Evolutionary conservation across 2,329 filamentous ascomycete species (phyloP), one percentile per base, ranked within the genome.

Genomic region (Xylogone sp.): DNA sequence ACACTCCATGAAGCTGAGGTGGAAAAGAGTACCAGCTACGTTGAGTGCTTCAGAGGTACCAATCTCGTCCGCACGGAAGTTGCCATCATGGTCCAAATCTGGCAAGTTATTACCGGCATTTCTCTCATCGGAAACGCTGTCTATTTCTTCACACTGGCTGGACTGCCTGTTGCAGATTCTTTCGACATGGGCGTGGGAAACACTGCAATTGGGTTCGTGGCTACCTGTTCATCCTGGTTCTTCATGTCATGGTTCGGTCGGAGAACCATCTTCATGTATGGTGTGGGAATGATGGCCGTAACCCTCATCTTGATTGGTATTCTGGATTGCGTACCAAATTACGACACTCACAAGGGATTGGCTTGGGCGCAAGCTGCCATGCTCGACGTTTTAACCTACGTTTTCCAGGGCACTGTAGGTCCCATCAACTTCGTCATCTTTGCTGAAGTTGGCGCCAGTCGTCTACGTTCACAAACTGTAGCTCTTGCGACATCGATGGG

Each of bases 191-290:
- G 53, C 6, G 59, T 62, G 24, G 67, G 67, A 12, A 64, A 67
- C 42, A 67, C 65, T 3, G 48, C 44, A 7, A 43, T 49, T 31
- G 48, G 48, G 5, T 49, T 49, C 21, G 18, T 45, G 21, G 48
- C 42, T 27, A 81, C 77, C 0, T 67, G 74, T 1, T 66, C 69
- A 1, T 79, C 77, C 2, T 82, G 78, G 77, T 68, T 70, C 45
- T 57, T 78, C 7, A 77, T 78, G 59, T 24, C 68, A 60, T 53
- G 68, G 69, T 65, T 50, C 19, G 50, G 50, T 31, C 46, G 49
- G 16, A 20, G 46, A 45, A 45, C 24, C 12, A 50, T 50, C 18
- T 34, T 43, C 19, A 46, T 67, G 31, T 56, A 50, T 42, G 12
- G 49, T 48, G 42, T 63, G 2, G 46, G 18, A 22, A 27, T 46